Evolutionary conservation across 2,329 filamentous ascomycete species (phyloP).

Genomic region (Talaromyces amestolkiae): DNA sequence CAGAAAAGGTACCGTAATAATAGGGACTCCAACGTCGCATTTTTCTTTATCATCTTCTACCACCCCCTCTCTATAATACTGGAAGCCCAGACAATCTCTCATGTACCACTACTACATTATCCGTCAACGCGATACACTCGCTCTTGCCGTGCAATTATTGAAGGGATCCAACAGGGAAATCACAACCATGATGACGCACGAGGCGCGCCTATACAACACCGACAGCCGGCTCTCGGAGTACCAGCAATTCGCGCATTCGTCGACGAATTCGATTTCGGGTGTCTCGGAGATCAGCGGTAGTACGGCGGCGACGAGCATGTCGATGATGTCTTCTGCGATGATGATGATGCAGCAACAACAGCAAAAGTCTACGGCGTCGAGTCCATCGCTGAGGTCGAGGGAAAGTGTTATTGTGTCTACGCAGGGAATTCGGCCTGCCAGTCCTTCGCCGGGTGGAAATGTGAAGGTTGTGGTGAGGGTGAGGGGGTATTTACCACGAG

Average conservation of each 20-base stretch:
- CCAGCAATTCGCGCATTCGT: slow-evolving; percentile 32
- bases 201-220: slow-evolving; percentile 37
- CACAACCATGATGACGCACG: slow-evolving; percentile 33
- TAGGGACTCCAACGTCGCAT: slow-evolving; percentile 14
- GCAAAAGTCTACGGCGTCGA: slow-evolving; percentile 66
- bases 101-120: slow-evolving; percentile 42
- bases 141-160: slow-evolving; percentile 41
- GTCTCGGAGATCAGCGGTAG: slow-evolving; percentile 35
- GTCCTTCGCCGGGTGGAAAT: slow-evolving; percentile 65
- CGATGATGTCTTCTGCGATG: slow-evolving; percentile 35
- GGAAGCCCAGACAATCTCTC: slow-evolving; percentile 24
- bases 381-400: slow-evolving; percentile 71
- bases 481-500: slow-evolving; percentile 73
- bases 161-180: slow-evolving; percentile 35
- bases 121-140: slow-evolving; percentile 41
- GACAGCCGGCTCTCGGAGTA: background rate
- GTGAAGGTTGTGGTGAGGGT: slow-evolving; percentile 80
- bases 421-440: slow-evolving; percentile 45
- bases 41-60: slow-evolving; percentile 4
- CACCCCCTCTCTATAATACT: background rate
- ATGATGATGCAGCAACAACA: slow-evolving; percentile 22
- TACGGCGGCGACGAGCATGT: slow-evolving; percentile 36
- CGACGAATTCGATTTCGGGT: slow-evolving; percentile 34
- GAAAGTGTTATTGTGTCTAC: slow-evolving; percentile 61
- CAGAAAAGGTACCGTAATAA: slow-evolving; percentile 20